Conservation (phyloP, 139 green algal genomes). For the Chlorella ohadii region DNA sequence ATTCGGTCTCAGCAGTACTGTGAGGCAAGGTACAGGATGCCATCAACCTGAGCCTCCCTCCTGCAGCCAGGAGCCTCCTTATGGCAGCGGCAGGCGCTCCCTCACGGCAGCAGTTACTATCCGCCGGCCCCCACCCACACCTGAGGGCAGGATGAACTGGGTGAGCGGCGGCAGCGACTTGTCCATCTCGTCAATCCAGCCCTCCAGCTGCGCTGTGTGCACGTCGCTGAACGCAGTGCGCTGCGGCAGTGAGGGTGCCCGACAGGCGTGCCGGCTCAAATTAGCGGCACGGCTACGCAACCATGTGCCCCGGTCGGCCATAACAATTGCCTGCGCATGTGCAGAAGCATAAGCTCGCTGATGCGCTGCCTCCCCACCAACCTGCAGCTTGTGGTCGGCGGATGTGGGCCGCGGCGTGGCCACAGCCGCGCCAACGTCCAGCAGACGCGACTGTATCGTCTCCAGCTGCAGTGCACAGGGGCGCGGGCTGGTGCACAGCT, state of each 20-base stretch:
- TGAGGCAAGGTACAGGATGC: no score
- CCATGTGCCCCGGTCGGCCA: no score
- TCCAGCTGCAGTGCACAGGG: constrained; percentile 65
- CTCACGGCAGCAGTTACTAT: no score
- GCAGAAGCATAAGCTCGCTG: no score
- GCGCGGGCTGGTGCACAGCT: no score
- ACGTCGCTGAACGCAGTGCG: constrained; percentile 67
- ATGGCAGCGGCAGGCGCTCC: no score
- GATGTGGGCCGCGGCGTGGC: constrained; percentile 82
- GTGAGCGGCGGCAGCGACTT: constrained; percentile 80
- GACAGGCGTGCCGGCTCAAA: no score
- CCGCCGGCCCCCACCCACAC: no score
- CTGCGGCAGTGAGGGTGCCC: constrained; percentile 10
- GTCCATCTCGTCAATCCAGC: constrained; percentile 91
- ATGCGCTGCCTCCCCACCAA: not conserved
- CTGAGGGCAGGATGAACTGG: constrained; percentile 96
- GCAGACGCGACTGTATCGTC: constrained; percentile 87
- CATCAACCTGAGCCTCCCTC: no score
- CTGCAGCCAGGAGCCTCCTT: no score
- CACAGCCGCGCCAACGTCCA: constrained; percentile 93
- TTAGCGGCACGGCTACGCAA: no score
- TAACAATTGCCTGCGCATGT: no score
- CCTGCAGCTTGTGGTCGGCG: constrained; percentile 67
- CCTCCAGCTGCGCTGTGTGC: constrained; percentile 70
- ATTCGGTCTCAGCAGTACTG: not conserved